These are phyloP conservation scores for Nicotiana sylvestris DNA, from an alignment of 257 asterid genomes.

Conservation along the genomic window DNA sequence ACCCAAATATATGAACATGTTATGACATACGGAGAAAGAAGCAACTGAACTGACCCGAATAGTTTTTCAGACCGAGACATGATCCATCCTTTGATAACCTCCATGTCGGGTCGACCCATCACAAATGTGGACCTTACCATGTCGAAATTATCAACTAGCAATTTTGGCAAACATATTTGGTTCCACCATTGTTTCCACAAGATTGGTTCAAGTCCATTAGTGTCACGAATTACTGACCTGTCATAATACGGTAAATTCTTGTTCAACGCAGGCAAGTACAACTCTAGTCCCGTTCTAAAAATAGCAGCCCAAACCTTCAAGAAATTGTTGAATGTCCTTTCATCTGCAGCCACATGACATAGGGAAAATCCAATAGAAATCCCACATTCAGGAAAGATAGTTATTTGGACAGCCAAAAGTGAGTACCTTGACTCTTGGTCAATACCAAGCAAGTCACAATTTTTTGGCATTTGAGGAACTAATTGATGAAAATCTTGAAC, in stretches of 20 bases:
- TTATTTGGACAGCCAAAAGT: constrained; percentile 38
- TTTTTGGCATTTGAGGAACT: constrained; percentile 23
- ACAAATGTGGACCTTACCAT: constrained; percentile 37
- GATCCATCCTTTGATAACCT: constrained; percentile 29
- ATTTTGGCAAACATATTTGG: background rate
- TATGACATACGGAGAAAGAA: constrained; percentile 34
- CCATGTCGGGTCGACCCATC: constrained; percentile 25
- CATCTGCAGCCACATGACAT: constrained; percentile 50
- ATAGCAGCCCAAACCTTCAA: constrained; percentile 38
- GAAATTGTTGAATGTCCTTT: constrained; percentile 52
- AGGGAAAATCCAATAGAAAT: constrained; percentile 45
- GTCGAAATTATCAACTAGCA: background rate
- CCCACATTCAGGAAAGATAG: constrained; percentile 40
- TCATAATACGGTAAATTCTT: constrained; percentile 24
- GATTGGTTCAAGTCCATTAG: constrained; percentile 6
- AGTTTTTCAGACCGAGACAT: constrained; percentile 18
- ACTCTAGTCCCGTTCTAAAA: constrained; percentile 10
- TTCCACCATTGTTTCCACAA: constrained; percentile 25
- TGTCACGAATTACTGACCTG: constrained; percentile 28
- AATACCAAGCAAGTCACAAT: background rate
- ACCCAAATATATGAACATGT: constrained; percentile 38
- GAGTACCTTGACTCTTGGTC: constrained; percentile 7
- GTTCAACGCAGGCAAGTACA: background rate
- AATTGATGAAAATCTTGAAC: constrained; percentile 31
- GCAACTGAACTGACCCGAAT: constrained; percentile 15